Percentiles rank a stretch among this genome's conserved stretches.
Evolutionary conservation across 805 yeast genomes (phyloP).

Genomic region (Lipomyces orientalis): DNA sequence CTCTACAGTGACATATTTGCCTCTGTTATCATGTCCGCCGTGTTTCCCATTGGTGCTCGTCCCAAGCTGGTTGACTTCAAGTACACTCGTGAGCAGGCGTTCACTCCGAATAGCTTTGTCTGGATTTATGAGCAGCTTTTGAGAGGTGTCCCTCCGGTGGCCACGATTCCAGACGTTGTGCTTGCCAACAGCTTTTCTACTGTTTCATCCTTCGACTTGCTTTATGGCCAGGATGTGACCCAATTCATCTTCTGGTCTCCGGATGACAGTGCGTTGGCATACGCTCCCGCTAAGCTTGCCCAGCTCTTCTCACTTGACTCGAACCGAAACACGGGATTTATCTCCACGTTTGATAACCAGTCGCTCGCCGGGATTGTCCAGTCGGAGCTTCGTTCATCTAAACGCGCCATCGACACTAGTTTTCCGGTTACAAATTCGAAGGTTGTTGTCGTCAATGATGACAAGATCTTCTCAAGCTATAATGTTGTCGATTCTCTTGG

Average conservation of each 20-base stretch:
- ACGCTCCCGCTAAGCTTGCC: conserved; percentile 67
- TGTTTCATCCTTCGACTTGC: conserved; percentile 38
- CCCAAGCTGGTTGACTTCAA: conserved; percentile 44
- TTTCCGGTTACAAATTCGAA: conserved; percentile 62
- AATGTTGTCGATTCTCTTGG: conserved; percentile 68
- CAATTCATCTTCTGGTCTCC: conserved; percentile 67
- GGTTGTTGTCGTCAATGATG: conserved; percentile 66
- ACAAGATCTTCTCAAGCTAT: conserved; percentile 58
- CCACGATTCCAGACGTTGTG: conserved; percentile 36
- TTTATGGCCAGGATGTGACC: conserved; percentile 50
- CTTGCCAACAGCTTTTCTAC: conserved; percentile 38
- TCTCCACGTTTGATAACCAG: conserved; percentile 73
- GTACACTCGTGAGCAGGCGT: conserved; percentile 38
- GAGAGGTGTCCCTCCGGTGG: conserved; percentile 32
- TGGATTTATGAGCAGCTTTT: conserved; percentile 38
- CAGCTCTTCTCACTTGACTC: conserved; percentile 68
- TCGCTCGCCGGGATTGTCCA: conserved; percentile 77
- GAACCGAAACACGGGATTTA: conserved; percentile 56
- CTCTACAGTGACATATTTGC: conserved; percentile 77
- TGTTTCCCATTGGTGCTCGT: conserved; percentile 37
- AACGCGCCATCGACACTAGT: conserved; percentile 42
- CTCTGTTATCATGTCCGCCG: conserved; percentile 57
- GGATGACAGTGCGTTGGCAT: conserved; percentile 62
- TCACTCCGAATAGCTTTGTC: conserved; percentile 30
- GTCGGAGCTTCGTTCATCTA: conserved; percentile 59